Percentiles rank a stretch among this genome's conserved stretches.
These are phyloP conservation scores for Eucalyptus marginata DNA, from an alignment of 345 rosid species.

Conservation along the genomic window DNA sequence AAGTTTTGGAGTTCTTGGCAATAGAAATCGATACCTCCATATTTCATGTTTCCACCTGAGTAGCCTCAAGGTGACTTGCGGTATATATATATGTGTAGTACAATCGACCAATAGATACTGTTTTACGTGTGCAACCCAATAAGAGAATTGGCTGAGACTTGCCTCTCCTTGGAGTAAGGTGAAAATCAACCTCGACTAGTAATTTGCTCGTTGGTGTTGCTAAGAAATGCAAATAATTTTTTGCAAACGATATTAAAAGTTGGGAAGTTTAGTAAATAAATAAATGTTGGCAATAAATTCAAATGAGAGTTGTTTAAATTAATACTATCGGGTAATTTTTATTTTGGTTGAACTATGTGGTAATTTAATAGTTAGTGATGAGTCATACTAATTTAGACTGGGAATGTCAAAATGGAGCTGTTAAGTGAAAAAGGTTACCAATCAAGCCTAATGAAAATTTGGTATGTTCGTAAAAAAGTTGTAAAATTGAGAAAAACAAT, in stretches of 20 bases:
- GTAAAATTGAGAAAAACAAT: no score
- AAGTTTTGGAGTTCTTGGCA: not conserved
- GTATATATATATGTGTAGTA: no score
- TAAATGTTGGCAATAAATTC: not conserved
- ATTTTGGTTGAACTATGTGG: no score
- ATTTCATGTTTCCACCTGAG: not conserved
- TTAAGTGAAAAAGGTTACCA: no score
- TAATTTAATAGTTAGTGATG: no score
- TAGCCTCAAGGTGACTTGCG: not conserved
- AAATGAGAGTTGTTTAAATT: no score
- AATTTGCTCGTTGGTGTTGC: not conserved
- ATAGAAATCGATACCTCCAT: not conserved
- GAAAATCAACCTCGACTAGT: not conserved
- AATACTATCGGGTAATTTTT: no score
- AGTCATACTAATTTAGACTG: no score
- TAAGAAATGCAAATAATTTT: not conserved
- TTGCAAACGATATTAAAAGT: not conserved
- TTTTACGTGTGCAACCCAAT: not conserved
- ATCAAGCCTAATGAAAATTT: no score
- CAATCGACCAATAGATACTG: no score
- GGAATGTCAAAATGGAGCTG: no score
- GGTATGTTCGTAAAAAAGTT: no score
- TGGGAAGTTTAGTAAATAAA: not conserved
- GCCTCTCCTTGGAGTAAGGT: not conserved
- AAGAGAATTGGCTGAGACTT: not conserved